These are phyloP conservation scores for Blastobotrys illinoisensis DNA, from an alignment of 1,139 yeast species.

Conservation along the genomic window DNA sequence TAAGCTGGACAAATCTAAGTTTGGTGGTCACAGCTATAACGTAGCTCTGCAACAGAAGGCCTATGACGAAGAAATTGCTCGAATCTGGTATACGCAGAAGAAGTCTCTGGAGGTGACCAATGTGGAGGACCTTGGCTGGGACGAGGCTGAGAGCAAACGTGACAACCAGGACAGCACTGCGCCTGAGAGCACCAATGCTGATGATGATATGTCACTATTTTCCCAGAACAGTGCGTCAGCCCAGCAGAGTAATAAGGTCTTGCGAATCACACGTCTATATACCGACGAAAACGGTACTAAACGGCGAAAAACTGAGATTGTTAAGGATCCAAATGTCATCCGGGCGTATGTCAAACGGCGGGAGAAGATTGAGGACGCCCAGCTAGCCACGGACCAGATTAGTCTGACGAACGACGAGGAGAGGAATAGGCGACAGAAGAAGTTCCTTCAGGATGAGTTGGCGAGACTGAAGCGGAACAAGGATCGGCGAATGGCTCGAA, in stretches of 20 bases:
- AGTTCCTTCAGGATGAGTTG: conserved; percentile 74
- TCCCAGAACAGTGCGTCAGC: conserved; percentile 27
- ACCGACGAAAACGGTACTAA: conserved; percentile 82
- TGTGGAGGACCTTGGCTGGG: conserved; percentile 29
- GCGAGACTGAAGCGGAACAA: conserved; percentile 77
- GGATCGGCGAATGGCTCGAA: conserved; percentile 55
- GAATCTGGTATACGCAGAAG: conserved; percentile 89
- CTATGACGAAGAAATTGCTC: conserved; percentile 82
- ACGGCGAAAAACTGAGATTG: conserved; percentile 73
- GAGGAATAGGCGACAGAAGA: conserved; percentile 70
- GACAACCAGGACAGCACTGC: conserved; percentile 29
- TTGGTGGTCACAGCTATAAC: conserved; percentile 64
- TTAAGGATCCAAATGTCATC: conserved; percentile 80
- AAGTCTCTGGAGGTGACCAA: conserved; percentile 48
- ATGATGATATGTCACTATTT: conserved; percentile 34
- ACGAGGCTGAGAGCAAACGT: conserved; percentile 39
- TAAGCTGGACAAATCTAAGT: conserved; percentile 39
- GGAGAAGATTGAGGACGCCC: conserved; percentile 67
- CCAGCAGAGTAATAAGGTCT: conserved; percentile 38
- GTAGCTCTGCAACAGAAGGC: conserved; percentile 87
- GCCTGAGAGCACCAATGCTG: conserved; percentile 12
- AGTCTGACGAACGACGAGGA: conserved; percentile 83
- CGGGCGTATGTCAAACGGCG: conserved; percentile 78
- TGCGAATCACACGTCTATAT: conserved; percentile 73
- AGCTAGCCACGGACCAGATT: conserved; percentile 59